Evolutionary conservation across 1,284 basidiomycete species (phyloP), one percentile per base, ranked within the genome.

Genomic region (Rhizoctonia solani): DNA sequence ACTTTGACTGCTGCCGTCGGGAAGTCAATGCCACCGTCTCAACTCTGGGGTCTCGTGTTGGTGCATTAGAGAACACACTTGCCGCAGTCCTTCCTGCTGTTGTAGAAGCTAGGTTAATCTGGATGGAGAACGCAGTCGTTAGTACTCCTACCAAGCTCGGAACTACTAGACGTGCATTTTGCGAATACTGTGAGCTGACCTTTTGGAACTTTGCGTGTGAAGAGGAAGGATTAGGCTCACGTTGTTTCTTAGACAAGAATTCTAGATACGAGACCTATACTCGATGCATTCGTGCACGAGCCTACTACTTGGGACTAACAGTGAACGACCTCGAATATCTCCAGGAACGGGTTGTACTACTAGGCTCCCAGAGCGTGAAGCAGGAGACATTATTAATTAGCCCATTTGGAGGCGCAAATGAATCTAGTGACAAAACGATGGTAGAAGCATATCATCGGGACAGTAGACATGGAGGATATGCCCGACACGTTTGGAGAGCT

Each of bases 101-200:
- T 1, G 55, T 42, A 9, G 55, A 58, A 19, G 55, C 42, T 9
- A 58, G 55, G 25, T 29, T 58, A 1, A 11, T 58, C 14, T 58
- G 55, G 55, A 58, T 58, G 55, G 55, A 58, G 27, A 46, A 29
- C 21, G 47, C 55, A 8, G 41, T 58, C 27, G 30, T 58, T 27
- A 11, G 21, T 27, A 42, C 55, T 4, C 41, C 19, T 14, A 58
- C 55, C n/a, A 58, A 58, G 25, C 55, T 58, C 19, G 41, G 25
- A 27, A 58, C 55, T 3, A 58, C 41, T 21, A 39, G 42, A 13
- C 55, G 21, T 14, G 55, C 55, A 58, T 44, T 58, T 19, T 58
- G 41, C 14, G 37, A 58, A 58, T 58, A 58, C 19, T 58, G 55
- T 58, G 39, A 58, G 55, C 41, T n/a, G n/a, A 27, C 27, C 32